These are phyloP conservation scores for Mycena sanguinolenta DNA, from an alignment of 768 basidiomycete genomes.

Conservation along the genomic window DNA sequence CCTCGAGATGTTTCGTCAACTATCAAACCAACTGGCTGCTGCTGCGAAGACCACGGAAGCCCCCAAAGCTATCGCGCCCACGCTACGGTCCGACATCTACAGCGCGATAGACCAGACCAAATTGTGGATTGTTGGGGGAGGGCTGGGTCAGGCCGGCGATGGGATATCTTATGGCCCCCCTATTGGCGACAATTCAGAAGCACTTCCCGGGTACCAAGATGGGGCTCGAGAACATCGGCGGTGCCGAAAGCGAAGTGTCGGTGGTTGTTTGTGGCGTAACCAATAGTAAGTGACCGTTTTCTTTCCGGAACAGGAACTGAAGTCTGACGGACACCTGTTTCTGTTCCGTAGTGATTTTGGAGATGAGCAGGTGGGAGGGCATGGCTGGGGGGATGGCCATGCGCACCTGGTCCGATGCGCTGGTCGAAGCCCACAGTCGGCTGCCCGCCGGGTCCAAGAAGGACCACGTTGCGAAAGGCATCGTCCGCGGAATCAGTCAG, in stretches of 20 bases:
- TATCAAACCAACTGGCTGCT: constrained; percentile 56
- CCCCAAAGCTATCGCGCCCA: constrained; percentile 62
- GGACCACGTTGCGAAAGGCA: constrained; percentile 60
- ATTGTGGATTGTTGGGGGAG: constrained; percentile 60
- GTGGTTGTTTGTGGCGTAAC: constrained; percentile 66
- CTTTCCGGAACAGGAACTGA: not conserved
- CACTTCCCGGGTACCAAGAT: constrained; percentile 62
- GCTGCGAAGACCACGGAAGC: constrained; percentile 47
- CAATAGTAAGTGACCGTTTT: constrained; percentile 42
- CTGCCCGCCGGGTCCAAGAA: constrained; percentile 49
- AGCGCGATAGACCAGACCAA: constrained; percentile 60
- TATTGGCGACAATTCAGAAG: constrained; percentile 52
- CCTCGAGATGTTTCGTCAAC: constrained; percentile 59
- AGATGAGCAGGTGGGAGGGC: constrained; percentile 68
- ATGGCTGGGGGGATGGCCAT: constrained; percentile 70
- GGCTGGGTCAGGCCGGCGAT: constrained; percentile 63
- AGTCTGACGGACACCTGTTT: constrained; percentile 12
- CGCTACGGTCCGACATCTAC: constrained; percentile 66
- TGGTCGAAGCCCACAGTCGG: constrained; percentile 58
- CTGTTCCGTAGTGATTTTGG: constrained; percentile 54
- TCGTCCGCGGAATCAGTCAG: constrained; percentile 65
- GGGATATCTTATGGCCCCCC: constrained; percentile 63
- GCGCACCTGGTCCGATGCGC: constrained; percentile 65
- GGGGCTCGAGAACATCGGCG: constrained; percentile 61
- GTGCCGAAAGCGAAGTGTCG: constrained; percentile 62